Evolutionary conservation across 129 eudicot species (phyloP).

Genomic region (Mikania micrantha): DNA sequence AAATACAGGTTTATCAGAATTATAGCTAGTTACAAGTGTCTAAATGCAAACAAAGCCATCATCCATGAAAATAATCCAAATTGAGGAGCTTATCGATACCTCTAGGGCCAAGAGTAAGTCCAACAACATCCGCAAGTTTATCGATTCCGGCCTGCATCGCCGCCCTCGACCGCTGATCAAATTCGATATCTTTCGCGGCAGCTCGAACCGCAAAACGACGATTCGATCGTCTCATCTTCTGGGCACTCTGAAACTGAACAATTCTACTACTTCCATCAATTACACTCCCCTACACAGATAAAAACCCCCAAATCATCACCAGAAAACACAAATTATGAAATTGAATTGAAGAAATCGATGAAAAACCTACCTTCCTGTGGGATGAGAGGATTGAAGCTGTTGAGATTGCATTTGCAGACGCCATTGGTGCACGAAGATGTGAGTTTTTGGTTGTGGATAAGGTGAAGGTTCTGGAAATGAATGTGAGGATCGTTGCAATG

Average conservation of each 20-base stretch:
- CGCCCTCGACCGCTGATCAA: slow-evolving; percentile 73
- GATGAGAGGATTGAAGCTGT: slow-evolving; percentile 57
- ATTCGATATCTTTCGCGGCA: slow-evolving; percentile 81
- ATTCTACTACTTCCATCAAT: slow-evolving; percentile 27
- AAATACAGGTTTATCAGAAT: neutral
- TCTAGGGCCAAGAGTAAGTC: slow-evolving; percentile 88
- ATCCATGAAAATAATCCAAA: neutral
- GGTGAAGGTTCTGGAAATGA: slow-evolving; percentile 8
- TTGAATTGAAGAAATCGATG: neutral
- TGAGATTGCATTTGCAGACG: slow-evolving; percentile 72
- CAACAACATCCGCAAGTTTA: slow-evolving; percentile 84
- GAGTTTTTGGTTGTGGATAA: slow-evolving; percentile 24
- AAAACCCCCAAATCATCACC: slow-evolving; percentile 19
- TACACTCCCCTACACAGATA: slow-evolving; percentile 37
- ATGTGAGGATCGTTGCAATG: slow-evolving; percentile 13
- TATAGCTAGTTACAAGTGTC: neutral
- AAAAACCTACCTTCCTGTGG: slow-evolving; percentile 33
- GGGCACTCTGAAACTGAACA: slow-evolving; percentile 42
- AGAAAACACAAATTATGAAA: neutral
- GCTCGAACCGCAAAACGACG: slow-evolving; percentile 66
- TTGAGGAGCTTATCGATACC: slow-evolving; percentile 27
- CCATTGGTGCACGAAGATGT: slow-evolving; percentile 34
- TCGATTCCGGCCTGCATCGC: slow-evolving; percentile 88
- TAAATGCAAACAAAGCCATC: neutral
- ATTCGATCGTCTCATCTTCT: slow-evolving; percentile 26